Base-by-base conservation (phyloP, 495 filamentous ascomycete genomes). In the Tuber indicum region DNA sequence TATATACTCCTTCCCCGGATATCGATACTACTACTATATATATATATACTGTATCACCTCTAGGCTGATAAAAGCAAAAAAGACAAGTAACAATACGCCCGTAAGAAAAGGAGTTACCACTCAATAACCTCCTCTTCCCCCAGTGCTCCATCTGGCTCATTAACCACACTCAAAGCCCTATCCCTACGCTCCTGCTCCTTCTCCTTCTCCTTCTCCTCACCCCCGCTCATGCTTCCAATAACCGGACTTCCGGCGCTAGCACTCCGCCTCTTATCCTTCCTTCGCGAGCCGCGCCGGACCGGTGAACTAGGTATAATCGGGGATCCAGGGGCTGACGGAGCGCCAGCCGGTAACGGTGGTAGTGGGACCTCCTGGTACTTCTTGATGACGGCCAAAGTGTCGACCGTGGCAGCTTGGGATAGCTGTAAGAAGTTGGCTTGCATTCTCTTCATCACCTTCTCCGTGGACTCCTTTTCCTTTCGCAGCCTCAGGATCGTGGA, bases 381-480 rank as follows among this genome's bases (percentile, higher is more conserved):
- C 39, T 71, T 80, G 26, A 71, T 47, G 32, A 70, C 66, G 9
- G 62, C 77, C 32, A 72, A 58, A 7, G 73, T 74, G 71, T 58
- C 74, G 14, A 73, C 74, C 16, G 74, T 71, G 10, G 73, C 77
- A 1, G 44, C 71, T 44, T 80, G 78, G 14, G 78, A 80, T 19
- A 80, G 71, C 41, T 76, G 71, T 14, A 80, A 58, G 42, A 80
- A 80, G 32, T 74, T 74, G 16, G 73, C 71, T 43, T 80, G 78
- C 77, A 80, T 80, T 62, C 76, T 80, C 43, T 76, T 80, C 39
- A 80, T 46, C n/a, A 71, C 74, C 42, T 72, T 76, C 52, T 80
- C 78, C 43, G 72, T 46, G 2, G 74, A 42, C 5, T 80, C 77
- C 32, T 73, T 80, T 43, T 80, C 78, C 42, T 80, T 80, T 45